Evolutionary conservation across 1,284 basidiomycete genomes (phyloP).

Genomic region (Heterobasidion irregulare): DNA sequence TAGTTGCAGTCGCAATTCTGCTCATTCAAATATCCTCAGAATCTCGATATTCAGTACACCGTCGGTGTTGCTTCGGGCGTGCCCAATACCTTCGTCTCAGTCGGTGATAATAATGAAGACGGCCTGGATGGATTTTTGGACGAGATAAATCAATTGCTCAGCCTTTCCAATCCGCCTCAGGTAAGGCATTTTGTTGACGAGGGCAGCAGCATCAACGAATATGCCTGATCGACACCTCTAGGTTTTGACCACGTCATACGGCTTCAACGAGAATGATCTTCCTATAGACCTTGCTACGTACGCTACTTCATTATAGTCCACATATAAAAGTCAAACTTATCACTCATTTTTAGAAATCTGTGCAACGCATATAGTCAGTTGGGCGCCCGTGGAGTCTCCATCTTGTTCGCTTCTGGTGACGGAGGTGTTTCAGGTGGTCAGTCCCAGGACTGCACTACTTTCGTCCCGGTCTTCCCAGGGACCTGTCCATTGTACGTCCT

Average conservation of each 20-base stretch:
- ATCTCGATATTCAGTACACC: conserved; percentile 6
- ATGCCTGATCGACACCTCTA: conserved; percentile 12
- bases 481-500: neutral
- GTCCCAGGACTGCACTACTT: neutral
- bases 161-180: conserved; percentile 32
- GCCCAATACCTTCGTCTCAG: conserved; percentile 3
- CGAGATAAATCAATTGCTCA: conserved; percentile 24
- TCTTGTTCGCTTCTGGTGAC: conserved; percentile 14
- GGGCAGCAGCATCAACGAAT: neutral
- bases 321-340: neutral
- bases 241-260: conserved; percentile 23
- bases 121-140: conserved; percentile 19
- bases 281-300: conserved; percentile 6
- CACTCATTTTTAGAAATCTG: neutral
- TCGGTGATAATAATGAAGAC: conserved; percentile 6
- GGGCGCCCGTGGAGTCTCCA: conserved; percentile 3
- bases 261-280: conserved; percentile 16
- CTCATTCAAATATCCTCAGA: neutral
- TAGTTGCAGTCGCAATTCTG: no score
- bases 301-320: neutral
- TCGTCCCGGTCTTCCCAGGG: neutral
- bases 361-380: conserved; percentile 5
- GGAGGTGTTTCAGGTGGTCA: conserved; percentile 15
- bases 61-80: conserved; percentile 5
- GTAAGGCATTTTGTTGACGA: conserved; percentile 37